phyloP scores from a whole-genome alignment of 2,329 filamentous ascomycete species.

The Aspergillus novoparasiticus region DNA sequence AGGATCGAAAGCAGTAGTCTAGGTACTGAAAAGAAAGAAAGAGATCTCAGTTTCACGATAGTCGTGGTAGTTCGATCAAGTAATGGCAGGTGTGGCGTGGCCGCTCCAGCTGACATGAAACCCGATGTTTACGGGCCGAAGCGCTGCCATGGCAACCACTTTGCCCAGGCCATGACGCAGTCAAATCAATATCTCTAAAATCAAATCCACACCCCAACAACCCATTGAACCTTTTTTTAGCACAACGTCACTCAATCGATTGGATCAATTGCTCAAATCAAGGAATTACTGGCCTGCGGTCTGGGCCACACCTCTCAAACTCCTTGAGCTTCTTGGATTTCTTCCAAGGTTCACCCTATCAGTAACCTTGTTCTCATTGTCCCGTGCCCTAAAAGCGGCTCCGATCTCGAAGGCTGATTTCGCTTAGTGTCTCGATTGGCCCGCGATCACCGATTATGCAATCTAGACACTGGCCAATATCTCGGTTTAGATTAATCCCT shows the following conservation, averaged over 20 bases:
- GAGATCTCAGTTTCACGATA: constrained; percentile 17
- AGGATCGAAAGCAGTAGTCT: constrained; percentile 9
- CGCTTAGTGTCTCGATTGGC: constrained; percentile 1
- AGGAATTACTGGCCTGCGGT: neutral
- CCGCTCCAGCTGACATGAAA: constrained; percentile 22
- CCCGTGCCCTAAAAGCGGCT: neutral
- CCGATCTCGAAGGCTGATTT: neutral
- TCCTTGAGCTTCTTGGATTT: neutral
- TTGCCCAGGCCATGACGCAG: neutral
- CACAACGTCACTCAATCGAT: neutral
- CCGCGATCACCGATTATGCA: constrained; percentile 2
- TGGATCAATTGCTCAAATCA: neutral
- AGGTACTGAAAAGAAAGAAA: constrained; percentile 21
- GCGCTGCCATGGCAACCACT: constrained; percentile 41
- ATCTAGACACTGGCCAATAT: neutral
- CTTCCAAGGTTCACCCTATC: neutral
- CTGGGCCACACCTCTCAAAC: neutral
- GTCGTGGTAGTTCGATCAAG: constrained; percentile 12
- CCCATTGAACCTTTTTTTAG: constrained; percentile 1
- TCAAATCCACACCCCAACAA: neutral
- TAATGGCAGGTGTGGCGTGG: constrained; percentile 5
- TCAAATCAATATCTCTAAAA: neutral
- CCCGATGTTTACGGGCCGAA: constrained; percentile 38
- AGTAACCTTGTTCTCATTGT: neutral
- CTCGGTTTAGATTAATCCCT: neutral